Percentiles rank a stretch among this genome's conserved stretches.
Evolutionary conservation across 352 stramenopile genomes (phyloP).

Genomic region (Phytophthora foliorum): DNA sequence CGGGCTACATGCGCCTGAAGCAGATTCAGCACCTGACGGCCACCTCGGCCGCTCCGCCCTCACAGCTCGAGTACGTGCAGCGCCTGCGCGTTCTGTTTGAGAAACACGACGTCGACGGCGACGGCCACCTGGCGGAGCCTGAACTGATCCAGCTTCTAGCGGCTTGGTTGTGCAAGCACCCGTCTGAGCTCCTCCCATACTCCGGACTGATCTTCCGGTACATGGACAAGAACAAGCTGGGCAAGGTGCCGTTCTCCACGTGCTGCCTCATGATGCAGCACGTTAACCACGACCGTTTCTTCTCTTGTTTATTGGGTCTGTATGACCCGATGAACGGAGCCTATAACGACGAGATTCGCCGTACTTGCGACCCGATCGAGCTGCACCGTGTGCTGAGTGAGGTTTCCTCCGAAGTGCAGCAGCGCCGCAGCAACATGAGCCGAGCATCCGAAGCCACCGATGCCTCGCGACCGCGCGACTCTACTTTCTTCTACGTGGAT

Average conservation of each 20-base stretch:
- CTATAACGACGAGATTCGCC: slow-evolving; percentile 83
- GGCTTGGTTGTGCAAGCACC: slow-evolving; percentile 88
- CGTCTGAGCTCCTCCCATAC: slow-evolving; percentile 79
- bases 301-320: slow-evolving; percentile 83
- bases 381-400: slow-evolving; percentile 79
- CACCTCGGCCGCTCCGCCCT: slow-evolving; percentile 58
- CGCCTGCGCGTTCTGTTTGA: slow-evolving; percentile 85
- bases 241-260: slow-evolving; percentile 83
- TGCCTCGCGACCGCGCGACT: slow-evolving; percentile 66
- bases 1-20: slow-evolving; percentile 80
- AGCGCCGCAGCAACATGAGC: slow-evolving; percentile 59
- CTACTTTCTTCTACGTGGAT: slow-evolving; percentile 84
- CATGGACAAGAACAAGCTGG: slow-evolving; percentile 90
- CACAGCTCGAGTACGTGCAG: slow-evolving; percentile 88
- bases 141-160: slow-evolving; percentile 82
- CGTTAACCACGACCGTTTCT: slow-evolving; percentile 90
- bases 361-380: slow-evolving; percentile 66
- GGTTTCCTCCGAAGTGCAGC: slow-evolving; percentile 70
- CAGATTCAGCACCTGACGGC: slow-evolving; percentile 82
- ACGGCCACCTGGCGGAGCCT: slow-evolving; percentile 73
- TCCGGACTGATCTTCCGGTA: slow-evolving; percentile 89
- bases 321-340: slow-evolving; percentile 84
- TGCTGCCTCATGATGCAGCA: slow-evolving; percentile 91
- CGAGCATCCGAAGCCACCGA: slow-evolving; percentile 43
- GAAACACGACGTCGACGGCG: slow-evolving; percentile 73